Evolutionary conservation across 1,284 basidiomycete species (phyloP), one percentile per base, ranked within the genome.

Genomic region (Malassezia furfur): DNA sequence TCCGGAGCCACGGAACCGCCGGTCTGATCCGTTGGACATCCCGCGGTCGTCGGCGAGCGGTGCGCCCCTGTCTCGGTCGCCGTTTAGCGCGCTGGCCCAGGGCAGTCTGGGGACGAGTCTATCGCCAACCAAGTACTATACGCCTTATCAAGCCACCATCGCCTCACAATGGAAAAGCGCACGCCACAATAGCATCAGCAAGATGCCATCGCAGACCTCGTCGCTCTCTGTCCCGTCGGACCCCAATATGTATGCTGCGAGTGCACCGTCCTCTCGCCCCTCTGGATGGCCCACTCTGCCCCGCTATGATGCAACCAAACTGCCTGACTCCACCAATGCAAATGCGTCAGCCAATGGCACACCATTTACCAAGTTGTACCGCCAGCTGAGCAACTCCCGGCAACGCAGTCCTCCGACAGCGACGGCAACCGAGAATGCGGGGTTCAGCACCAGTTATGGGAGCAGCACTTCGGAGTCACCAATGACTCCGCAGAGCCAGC

Each of bases 341-440:
- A 47, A 17, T 12, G 19, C 4, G 2, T 25, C 40, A 1, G 19
- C 30, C 4, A 47, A 9, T 14, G 35, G 14, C 14, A 37, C 47
- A 37, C 47, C 47, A n/a, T 48, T 48, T 19, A 37, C 47, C 15
- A 12, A 17, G 7, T 19, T 48, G 17, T 48, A 48, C 19, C 47
- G 47, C 28, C 47, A 48, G 37, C 19, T 48, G n/a, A 48, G 47
- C 17, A 38, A 25, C 11, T 38, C 34, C 14, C 31, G 21, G 36
- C 47, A 25, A 8, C 47, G 35, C 22, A 30, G 8, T 11, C 36
- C 34, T 5, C 19, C 12, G 34, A 12, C n/a, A 5, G 14, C n/a
- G n/a, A 36, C 15, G 17, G 15, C 37, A 21, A 21, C 8, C 11
- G 47, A 31, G 5, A 19, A 9, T 15, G 22, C 34, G 2, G 31